Percentiles rank a stretch among this genome's conserved stretches.
phyloP scores from a whole-genome alignment of 805 yeast species.

The Ogataea nitratoaversa region DNA sequence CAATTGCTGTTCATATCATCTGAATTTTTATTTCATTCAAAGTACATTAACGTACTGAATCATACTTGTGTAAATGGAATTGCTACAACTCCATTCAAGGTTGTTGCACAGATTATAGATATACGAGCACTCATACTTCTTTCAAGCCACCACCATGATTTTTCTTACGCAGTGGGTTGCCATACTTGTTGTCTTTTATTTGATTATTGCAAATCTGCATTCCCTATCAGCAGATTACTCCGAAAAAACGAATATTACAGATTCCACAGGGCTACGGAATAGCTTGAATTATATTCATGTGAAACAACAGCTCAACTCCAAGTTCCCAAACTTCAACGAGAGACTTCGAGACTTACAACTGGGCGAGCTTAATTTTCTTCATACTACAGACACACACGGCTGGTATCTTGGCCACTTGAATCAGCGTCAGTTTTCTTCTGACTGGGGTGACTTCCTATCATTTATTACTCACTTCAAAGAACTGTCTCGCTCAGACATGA shows the following conservation, averaged over 20 bases:
- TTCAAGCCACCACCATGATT: no score
- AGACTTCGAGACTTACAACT: constrained; percentile 51
- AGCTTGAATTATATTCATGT: constrained; percentile 6
- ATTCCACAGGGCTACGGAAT: constrained; percentile 1
- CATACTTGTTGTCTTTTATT: constrained; percentile 4
- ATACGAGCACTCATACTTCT: no score
- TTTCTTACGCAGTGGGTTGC: constrained; percentile 5
- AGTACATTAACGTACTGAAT: no score
- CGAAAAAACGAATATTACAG: neutral
- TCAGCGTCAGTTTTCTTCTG: constrained; percentile 72
- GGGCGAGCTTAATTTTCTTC: constrained; percentile 79
- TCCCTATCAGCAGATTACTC: neutral
- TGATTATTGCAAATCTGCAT: constrained; percentile 6
- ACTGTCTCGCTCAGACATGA: constrained; percentile 15
- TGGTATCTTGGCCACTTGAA: constrained; percentile 90
- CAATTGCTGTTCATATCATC: no score
- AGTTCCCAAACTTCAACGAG: constrained; percentile 32
- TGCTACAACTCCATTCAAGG: no score
- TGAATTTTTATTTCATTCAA: no score
- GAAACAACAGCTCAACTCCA: constrained; percentile 30
- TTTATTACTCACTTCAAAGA: constrained; percentile 52
- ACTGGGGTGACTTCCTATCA: constrained; percentile 89
- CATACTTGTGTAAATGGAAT: no score
- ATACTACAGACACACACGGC: constrained; percentile 96
- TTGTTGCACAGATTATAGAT: neutral